Base-by-base conservation (phyloP, 768 basidiomycete species). In the Naematelia aurantialba region DNA sequence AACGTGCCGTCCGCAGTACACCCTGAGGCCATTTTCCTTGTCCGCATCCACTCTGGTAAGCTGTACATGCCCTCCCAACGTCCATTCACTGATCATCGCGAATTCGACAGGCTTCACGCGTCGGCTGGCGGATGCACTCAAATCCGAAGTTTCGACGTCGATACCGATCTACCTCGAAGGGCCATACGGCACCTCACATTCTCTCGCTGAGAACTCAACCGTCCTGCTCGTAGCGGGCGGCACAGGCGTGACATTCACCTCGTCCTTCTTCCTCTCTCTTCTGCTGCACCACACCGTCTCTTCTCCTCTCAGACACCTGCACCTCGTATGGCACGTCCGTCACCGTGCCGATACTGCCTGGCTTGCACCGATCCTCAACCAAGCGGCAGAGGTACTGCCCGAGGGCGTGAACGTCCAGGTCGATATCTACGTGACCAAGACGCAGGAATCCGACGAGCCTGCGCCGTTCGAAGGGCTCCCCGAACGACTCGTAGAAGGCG, bases 281-380 rank as follows among this genome's bases (percentile, higher is more conserved):
- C 51, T 39, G 8, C 17, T 58, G 11, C 29, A 31, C 26, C 17
- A 24, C 21, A 34, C 52, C 12, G 4, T 12, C 4, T 5, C 52
- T 5, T 27, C 45, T 14, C 52, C 65, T 14, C 52, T 61, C 24
- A 58, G 51, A 19, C 49, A 64, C 12, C 29, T 75, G n/a, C 66
- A 69, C 42, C 59, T 75, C 11, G 53, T 75, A 4, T 75, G 74
- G 74, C 65, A 73, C 53, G 63, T 72, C 26, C 58, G 72, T 30
- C 63, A 67, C 34, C 46, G 63, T 17, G 62, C 61, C 45, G 59
- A 72, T 44, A 52, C 63, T 24, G 57, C 50, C 11, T 70, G 68
- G 68, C 55, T 70, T 13, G 47, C 65, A 5, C 58, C 60, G 5
- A 31, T 70, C 3, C 57, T 67, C 14, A 67, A 70, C 44, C 48